Conservation (phyloP, 2,329 filamentous ascomycete genomes). For the Helminthosporium solani region DNA sequence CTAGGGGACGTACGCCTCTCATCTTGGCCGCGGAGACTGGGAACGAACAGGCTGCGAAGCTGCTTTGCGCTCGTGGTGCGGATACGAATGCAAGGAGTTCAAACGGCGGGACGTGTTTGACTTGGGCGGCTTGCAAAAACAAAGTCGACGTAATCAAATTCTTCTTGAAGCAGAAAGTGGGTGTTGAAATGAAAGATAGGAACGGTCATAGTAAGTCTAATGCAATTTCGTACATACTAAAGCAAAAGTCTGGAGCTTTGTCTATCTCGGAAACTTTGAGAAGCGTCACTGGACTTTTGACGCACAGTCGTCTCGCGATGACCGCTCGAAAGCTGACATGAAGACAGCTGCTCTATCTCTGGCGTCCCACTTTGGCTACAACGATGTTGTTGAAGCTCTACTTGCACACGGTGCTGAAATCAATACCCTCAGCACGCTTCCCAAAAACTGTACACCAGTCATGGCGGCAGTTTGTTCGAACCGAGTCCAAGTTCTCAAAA, state of each 20-base stretch:
- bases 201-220: constrained; percentile 14
- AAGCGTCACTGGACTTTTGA: too few species aligned
- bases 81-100: constrained; percentile 12
- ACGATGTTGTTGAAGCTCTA: constrained; percentile 16
- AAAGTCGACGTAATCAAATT: constrained; percentile 16
- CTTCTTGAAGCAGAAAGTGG: constrained; percentile 14
- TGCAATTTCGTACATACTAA: too few species aligned
- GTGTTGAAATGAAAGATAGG: constrained; percentile 13
- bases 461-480: constrained; percentile 17
- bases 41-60: constrained; percentile 11
- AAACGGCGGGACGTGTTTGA: constrained; percentile 15
- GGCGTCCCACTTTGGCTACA: constrained; percentile 15
- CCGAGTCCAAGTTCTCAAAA: constrained; percentile 12
- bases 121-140: constrained; percentile 17
- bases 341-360: constrained; percentile 15
- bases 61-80: constrained; percentile 22
- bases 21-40: constrained; percentile 22
- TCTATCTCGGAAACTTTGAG: too few species aligned
- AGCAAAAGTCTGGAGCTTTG: too few species aligned
- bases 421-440: constrained; percentile 9
- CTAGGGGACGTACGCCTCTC: constrained; percentile 19
- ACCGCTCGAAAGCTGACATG: constrained; percentile 1
- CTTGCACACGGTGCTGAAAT: constrained; percentile 21
- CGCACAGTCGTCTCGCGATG: not conserved
- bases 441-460: constrained; percentile 13